These are phyloP conservation scores for Pseudocercospora fijiensis DNA, from an alignment of 2,329 filamentous ascomycete species.

Conservation along the genomic window DNA sequence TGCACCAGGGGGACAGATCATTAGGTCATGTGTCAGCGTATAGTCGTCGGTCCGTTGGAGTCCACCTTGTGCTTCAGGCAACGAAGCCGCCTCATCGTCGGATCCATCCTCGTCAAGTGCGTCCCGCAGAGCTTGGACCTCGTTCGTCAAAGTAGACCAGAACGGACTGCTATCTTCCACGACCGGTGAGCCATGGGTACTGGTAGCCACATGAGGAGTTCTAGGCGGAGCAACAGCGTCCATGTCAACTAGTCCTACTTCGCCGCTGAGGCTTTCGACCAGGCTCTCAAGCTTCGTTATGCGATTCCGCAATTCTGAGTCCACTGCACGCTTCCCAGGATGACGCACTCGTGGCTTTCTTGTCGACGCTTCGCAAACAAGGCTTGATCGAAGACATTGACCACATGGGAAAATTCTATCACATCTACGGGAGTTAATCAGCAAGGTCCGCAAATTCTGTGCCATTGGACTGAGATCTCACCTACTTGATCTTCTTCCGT, in stretches of 20 bases:
- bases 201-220: background rate
- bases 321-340: constrained; percentile 30
- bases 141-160: constrained; percentile 32
- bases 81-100: constrained; percentile 17
- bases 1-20: constrained; percentile 29
- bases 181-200: background rate
- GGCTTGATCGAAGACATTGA: constrained; percentile 31
- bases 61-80: background rate
- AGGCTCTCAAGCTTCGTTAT: constrained; percentile 35
- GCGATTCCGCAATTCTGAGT: constrained; percentile 32
- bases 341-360: constrained; percentile 33
- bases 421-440: constrained; percentile 21
- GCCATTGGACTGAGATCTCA: background rate
- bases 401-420: constrained; percentile 33
- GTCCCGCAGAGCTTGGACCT: constrained; percentile 34
- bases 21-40: constrained; percentile 24
- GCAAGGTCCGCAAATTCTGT: background rate
- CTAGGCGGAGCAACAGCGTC: background rate
- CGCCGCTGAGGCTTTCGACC: constrained; percentile 34
- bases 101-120: constrained; percentile 32
- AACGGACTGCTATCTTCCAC: constrained; percentile 30
- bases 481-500: constrained; percentile 31
- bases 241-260: constrained; percentile 20
- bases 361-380: constrained; percentile 29
- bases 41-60: background rate